Percentiles rank a stretch among this genome's conserved stretches.
Evolutionary conservation across 805 yeast genomes (phyloP).

Genomic region (Nakazawaea pomicola): DNA sequence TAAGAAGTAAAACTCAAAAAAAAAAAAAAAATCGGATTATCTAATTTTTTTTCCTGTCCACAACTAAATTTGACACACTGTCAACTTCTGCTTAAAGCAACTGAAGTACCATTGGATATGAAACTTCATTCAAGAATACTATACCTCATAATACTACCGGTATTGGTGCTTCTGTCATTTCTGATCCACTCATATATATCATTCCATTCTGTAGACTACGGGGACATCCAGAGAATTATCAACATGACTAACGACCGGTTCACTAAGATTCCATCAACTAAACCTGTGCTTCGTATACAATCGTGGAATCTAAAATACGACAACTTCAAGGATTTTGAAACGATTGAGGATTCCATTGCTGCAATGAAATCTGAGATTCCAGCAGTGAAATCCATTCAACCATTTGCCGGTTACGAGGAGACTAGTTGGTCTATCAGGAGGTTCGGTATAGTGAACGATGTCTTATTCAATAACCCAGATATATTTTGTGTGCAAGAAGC

Average conservation of each 20-base stretch:
- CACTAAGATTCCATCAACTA: conserved; percentile 7
- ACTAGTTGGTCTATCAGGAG: conserved; percentile 31
- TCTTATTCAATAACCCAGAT: conserved; percentile 27
- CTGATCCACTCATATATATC: conserved; percentile 9
- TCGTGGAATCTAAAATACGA: conserved; percentile 27
- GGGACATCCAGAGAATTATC: conserved; percentile 8
- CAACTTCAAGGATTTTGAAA: conserved; percentile 16
- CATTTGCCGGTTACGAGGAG: conserved; percentile 24
- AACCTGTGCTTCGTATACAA: conserved; percentile 15
- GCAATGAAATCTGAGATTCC: conserved; percentile 20
- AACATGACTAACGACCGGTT: conserved; percentile 5
- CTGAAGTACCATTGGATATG: conserved; percentile 1
- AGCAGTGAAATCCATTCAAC: conserved; percentile 17
- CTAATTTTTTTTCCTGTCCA: no score
- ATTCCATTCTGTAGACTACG: conserved; percentile 7
- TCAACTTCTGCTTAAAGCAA: not conserved
- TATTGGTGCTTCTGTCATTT: conserved; percentile 6
- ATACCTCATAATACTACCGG: conserved; percentile 6
- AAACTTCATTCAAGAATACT: conserved; percentile 5
- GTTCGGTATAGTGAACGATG: conserved; percentile 29
- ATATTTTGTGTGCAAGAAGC: conserved; percentile 44
- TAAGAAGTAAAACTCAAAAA: no score
- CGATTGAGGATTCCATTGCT: conserved; percentile 19
- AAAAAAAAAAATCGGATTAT: no score
- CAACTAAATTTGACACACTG: not conserved